Evolutionary conservation across 2,329 filamentous ascomycete genomes (phyloP).

Genomic region (Penicillium sp.): DNA sequence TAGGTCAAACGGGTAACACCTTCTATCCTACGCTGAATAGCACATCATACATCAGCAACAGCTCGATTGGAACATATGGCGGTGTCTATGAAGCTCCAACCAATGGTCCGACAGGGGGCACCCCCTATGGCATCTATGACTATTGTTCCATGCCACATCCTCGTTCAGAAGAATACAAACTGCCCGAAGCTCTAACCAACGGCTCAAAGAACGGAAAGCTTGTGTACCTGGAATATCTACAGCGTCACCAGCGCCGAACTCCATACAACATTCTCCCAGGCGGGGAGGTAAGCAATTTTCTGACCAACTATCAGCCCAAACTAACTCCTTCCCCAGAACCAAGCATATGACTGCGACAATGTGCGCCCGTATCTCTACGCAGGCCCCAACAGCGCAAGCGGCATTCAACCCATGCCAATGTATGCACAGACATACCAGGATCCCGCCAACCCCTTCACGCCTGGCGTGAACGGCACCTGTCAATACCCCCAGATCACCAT

Average conservation of each 20-base stretch:
- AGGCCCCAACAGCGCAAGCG: constrained; percentile 18
- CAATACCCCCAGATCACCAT: constrained; percentile 43
- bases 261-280: constrained; percentile 42
- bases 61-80: constrained; percentile 38
- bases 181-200: constrained; percentile 30
- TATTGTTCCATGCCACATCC: constrained; percentile 45
- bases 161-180: constrained; percentile 30
- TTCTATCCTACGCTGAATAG: constrained; percentile 41
- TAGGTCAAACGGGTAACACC: constrained; percentile 17
- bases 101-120: constrained; percentile 19
- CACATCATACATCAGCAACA: constrained; percentile 37
- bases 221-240: constrained; percentile 41
- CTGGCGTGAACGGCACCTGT: constrained; percentile 36
- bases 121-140: constrained; percentile 35
- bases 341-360: constrained; percentile 40
- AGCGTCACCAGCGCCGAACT: constrained; percentile 40
- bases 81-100: constrained; percentile 35
- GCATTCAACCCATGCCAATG: constrained; percentile 27
- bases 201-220: constrained; percentile 29
- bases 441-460: constrained; percentile 34
- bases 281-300: constrained; percentile 31
- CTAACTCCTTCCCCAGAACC: constrained; percentile 25
- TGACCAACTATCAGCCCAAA: background rate
- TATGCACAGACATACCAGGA: constrained; percentile 41
- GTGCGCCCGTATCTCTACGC: constrained; percentile 39